These are phyloP conservation scores for Prunus armeniaca DNA, from an alignment of 306 rosid species.

Conservation along the genomic window DNA sequence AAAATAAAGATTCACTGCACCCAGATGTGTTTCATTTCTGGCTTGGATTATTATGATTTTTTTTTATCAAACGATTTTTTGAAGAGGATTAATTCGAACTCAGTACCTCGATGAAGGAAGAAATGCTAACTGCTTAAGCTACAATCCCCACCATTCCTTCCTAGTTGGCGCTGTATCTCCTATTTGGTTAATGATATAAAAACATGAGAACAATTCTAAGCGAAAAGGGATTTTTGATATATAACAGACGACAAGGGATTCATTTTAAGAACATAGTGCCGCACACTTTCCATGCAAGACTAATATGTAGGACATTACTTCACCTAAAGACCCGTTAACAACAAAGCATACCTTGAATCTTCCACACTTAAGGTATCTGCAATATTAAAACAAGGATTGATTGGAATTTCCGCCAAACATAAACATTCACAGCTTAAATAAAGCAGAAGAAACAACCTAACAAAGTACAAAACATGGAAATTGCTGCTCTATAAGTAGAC, in stretches of 20 bases:
- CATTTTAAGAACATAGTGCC: background rate
- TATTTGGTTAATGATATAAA: background rate
- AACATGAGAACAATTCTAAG: background rate
- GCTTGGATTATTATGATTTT: no score
- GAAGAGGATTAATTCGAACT: background rate
- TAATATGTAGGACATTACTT: background rate
- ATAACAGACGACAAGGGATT: background rate
- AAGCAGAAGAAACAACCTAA: background rate
- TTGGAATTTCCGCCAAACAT: slow-evolving; percentile 13
- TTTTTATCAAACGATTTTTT: no score
- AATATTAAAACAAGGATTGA: background rate
- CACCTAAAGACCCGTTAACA: background rate
- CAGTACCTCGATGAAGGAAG: no score
- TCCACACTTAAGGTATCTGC: background rate
- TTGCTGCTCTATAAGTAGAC: slow-evolving; percentile 2
- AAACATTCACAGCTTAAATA: background rate
- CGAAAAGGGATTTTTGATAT: background rate
- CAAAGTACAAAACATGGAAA: background rate
- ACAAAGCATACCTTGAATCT: background rate
- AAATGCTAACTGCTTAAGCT: background rate
- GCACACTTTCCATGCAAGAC: background rate
- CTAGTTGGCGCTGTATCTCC: background rate
- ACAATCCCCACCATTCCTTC: background rate
- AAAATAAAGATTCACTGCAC: background rate
- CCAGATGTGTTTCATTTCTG: no score